Evolutionary conservation across 78 protist species (phyloP).

Genomic region (slime mould (Dictyostelium discoideum)): dicty_2.7 NC_007091.3:1190501-1191000

Average conservation of each 20-base stretch:
- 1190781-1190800: constrained; percentile 35
- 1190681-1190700: not conserved
- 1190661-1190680: constrained; percentile 31
- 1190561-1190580: not conserved
- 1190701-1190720: not conserved
- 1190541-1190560: not conserved
- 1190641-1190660: not conserved
- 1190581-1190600: not conserved
- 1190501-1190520: constrained; percentile 37
- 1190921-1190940: not conserved
- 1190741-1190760: not conserved
- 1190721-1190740: not conserved
- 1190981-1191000: not conserved
- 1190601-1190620: constrained; percentile 70
- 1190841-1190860: not conserved
- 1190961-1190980: not conserved
- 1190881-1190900: not conserved
- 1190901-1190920: not conserved
- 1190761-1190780: constrained; percentile 28
- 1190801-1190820: not conserved
- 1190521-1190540: constrained; percentile 39
- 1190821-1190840: not conserved
- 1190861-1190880: not conserved
- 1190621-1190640: constrained; percentile 39
- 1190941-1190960: not conserved